These are phyloP conservation scores for Leccinellum rugosiceps DNA, from an alignment of 768 basidiomycete species.

Conservation along the genomic window DNA sequence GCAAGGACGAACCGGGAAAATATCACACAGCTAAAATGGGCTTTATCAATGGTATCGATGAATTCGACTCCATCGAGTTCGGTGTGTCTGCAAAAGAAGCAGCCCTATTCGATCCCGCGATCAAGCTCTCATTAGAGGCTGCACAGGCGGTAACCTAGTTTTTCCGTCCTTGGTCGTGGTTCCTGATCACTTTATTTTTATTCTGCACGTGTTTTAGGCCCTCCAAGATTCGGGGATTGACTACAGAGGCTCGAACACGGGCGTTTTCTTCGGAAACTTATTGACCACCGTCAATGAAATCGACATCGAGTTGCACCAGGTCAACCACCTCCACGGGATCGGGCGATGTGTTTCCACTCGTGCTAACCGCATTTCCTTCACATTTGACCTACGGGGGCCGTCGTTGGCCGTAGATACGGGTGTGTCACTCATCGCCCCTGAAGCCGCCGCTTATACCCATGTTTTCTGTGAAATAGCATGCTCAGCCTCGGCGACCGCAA, in stretches of 20 bases:
- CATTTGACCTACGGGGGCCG: conserved; percentile 41
- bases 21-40: conserved; percentile 28
- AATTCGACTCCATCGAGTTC: conserved; percentile 34
- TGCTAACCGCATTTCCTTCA: conserved; percentile 34
- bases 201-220: conserved; percentile 11
- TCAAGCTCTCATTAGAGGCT: conserved; percentile 29
- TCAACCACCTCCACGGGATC: conserved; percentile 26
- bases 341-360: conserved; percentile 30
- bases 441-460: background rate
- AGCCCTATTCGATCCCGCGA: conserved; percentile 28
- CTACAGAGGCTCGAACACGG: conserved; percentile 41
- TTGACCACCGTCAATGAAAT: conserved; percentile 27
- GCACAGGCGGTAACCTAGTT: conserved; percentile 23
- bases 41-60: conserved; percentile 30
- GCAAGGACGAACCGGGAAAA: conserved; percentile 32
- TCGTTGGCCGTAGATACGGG: conserved; percentile 44
- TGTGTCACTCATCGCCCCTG: background rate
- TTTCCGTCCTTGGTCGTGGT: background rate
- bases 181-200: background rate
- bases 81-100: conserved; percentile 33
- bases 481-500: conserved; percentile 44
- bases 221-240: conserved; percentile 48
- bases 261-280: conserved; percentile 38
- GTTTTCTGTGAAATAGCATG: conserved; percentile 26
- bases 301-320: conserved; percentile 25